Base-by-base conservation (phyloP, 192 early-diverging fungal genomes). In the Glomus cerebriforme region DNA sequence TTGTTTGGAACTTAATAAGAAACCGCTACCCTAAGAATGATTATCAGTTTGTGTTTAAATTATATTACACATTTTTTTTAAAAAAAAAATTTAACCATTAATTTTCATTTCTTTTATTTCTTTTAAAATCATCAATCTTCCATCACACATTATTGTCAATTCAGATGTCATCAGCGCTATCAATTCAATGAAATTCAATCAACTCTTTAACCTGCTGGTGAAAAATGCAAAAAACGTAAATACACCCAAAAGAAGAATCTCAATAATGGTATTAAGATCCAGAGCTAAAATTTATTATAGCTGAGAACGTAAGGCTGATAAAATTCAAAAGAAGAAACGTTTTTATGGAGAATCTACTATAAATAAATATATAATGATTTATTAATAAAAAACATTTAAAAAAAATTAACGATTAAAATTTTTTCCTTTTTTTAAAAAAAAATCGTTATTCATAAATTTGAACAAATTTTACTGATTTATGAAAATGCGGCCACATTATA, bases 191-290 rank as follows among this genome's bases (percentile, higher is more conserved):
- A 98, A 90, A 91, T 99, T 84, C 98, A 99, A 89, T 91, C 94
- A 75, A 95, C 96, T 75, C 91, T 98, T 79, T 91, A 92, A 73
- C 87, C 93, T 80, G 96, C 96, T 67, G 93, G 95, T 73, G 79
- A 90, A 81, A 84, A 91, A 83, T 77, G 86, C 82, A 89, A 90
- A 88, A 94, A 95, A 91, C 94, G 97, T 81, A 96, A 97, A 22
- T 97, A 90, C 92, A 91, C 92, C 79, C 95, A 97, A 87, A 96
- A 98, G 93, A 98, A 98, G 94, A 99, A 99, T 95, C 97, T 96
- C 65, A 97, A 97, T 89, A 88, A 89, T 69, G 95, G 92, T 83
- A 90, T 98, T 65, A 92, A 97, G 84, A 92, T 94, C 83, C 92
- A 91, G 93, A 83, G 89, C 91, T 75, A 93, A 93, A 88, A 85